phyloP scores from a whole-genome alignment of 192 early-diverging fungal genomes.

The Tieghemiomyces parasiticus region DNA sequence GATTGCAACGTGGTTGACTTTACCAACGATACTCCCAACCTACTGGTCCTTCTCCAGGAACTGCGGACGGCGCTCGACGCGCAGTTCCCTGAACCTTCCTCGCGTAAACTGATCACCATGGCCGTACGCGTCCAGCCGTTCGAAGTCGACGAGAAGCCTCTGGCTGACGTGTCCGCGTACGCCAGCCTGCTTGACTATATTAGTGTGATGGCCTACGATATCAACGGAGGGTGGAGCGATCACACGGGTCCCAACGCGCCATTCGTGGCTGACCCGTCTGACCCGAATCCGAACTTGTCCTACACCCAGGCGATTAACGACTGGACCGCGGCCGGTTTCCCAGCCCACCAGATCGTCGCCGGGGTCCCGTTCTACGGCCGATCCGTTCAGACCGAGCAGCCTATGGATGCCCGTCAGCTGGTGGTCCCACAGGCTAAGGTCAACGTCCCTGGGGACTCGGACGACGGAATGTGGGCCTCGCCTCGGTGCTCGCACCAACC shows the following conservation, averaged over 20 bases:
- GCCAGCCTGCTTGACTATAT: constrained; percentile 43
- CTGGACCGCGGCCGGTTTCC: constrained; percentile 42
- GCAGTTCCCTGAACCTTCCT: too few relatives aligned
- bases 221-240: constrained; percentile 29
- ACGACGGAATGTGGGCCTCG: neutral
- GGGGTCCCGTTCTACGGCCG: constrained; percentile 50
- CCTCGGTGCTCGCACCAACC: neutral
- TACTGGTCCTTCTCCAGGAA: constrained; percentile 38
- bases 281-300: constrained; percentile 13
- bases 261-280: constrained; percentile 25
- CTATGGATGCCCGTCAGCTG: constrained; percentile 22
- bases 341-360: constrained; percentile 38
- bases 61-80: constrained; percentile 26
- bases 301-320: constrained; percentile 31
- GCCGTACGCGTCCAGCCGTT: constrained; percentile 46
- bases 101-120: constrained; percentile 37
- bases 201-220: constrained; percentile 55
- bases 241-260: constrained; percentile 48
- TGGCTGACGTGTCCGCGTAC: constrained; percentile 38
- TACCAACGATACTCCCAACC: constrained; percentile 42
- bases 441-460: constrained; percentile 30
- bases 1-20: constrained; percentile 37
- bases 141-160: constrained; percentile 29
- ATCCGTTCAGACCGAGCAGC: constrained; percentile 20
- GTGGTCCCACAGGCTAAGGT: constrained; percentile 11